Base-by-base conservation (phyloP, 2,329 filamentous ascomycete genomes). In the Aspergillus fijiensis region DNA sequence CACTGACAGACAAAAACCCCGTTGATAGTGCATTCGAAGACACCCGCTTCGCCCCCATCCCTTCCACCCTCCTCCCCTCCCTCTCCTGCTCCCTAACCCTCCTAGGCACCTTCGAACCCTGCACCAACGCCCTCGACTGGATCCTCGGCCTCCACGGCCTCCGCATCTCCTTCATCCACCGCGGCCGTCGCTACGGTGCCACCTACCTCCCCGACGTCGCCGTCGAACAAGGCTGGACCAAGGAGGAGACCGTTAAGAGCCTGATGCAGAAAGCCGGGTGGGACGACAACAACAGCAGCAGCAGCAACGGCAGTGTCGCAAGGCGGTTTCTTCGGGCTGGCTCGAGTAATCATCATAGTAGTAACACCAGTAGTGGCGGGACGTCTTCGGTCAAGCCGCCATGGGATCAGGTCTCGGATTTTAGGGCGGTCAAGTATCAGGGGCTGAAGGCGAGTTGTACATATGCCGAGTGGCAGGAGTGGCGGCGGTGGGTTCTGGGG, bases 211-310 rank as follows among this genome's bases (percentile, higher is more conserved):
- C 95, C 0, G 91, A 97, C 72, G 92, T 99, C 5, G 90, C 94
- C 10, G 80, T 85, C 1, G 95, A 99, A 80, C 95, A 98, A 74
- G 93, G 91, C 16, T 99, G 95, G 95, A 91, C 85, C 11, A 93
- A 95, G 76, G 93, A 98, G 73, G 91, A 98, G 82, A 91, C 94
- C 0, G 76, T 99, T 2, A 84, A 92, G 57, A 96, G 91, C 76
- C 79, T 98, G 72, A 95, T 97, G 89, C 84, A 91, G 61, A 99
- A 99, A 82, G 93, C 93, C 0, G 95, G 95, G 1, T 99, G 93
- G 93, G 84, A 84, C 60, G 92, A 92, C 39, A 45, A 16, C 16
- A 16, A 9, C 7, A 45, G 6, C 16, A 19, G 39, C 39, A 42
- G 1, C 76, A 78, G 49, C 79, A 35, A 69, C 5, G 66, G 73